Evolutionary conservation across 306 rosid species (phyloP).

Genomic region (Hippophae gyantsensis): DNA sequence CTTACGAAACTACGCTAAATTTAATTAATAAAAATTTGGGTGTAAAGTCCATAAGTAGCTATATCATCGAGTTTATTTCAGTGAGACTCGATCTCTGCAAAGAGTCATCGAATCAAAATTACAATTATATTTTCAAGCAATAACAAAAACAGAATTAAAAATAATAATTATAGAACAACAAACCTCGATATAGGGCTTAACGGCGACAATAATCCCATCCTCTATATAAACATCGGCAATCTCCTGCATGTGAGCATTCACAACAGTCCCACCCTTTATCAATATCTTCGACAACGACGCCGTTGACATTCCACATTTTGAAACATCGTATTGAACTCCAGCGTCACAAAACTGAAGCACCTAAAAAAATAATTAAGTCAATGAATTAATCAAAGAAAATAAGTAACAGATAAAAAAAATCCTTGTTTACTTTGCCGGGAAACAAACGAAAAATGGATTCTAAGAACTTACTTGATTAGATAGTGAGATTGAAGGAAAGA

Average conservation of each 20-base stretch:
- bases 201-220: conserved; percentile 62
- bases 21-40: no score
- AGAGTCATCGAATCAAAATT: no score
- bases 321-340: conserved; percentile 41
- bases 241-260: conserved; percentile 69
- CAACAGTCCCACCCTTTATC: conserved; percentile 75
- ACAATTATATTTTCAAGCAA: neutral
- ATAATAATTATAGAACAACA: neutral
- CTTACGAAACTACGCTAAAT: no score
- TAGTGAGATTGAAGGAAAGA: conserved; percentile 25
- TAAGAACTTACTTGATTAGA: conserved; percentile 44
- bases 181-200: conserved; percentile 59
- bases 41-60: conserved; percentile 5
- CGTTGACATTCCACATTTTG: conserved; percentile 30
- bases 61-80: neutral
- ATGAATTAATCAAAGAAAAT: neutral
- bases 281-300: conserved; percentile 41
- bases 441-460: conserved; percentile 3
- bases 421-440: conserved; percentile 8
- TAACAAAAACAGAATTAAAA: neutral
- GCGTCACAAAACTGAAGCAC: conserved; percentile 61
- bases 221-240: conserved; percentile 80
- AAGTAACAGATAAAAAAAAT: neutral
- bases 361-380: neutral
- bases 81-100: no score